phyloP scores from a whole-genome alignment of 495 filamentous ascomycete genomes.

The Aspergillus wentii region DNA sequence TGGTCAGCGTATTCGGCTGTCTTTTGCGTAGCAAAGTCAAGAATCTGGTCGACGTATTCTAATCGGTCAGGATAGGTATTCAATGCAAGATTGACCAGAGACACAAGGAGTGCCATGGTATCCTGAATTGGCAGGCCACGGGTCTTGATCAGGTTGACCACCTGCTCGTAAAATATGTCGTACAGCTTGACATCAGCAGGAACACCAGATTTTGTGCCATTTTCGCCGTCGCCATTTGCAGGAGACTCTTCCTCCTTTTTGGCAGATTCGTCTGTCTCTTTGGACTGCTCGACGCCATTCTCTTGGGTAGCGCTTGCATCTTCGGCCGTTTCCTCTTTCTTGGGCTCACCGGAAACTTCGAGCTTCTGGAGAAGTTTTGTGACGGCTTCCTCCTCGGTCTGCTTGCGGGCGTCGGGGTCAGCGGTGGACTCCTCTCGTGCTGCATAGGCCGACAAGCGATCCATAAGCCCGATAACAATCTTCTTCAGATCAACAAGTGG shows the following conservation, averaged over 20 bases:
- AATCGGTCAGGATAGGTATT: conserved; percentile 91
- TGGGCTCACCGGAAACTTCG: conserved; percentile 58
- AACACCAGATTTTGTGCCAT: conserved; percentile 53
- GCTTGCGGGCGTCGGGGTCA: conserved; percentile 66
- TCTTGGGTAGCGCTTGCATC: conserved; percentile 29
- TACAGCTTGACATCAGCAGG: conserved; percentile 86
- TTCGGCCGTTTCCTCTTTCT: conserved; percentile 31
- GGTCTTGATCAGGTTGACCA: conserved; percentile 83
- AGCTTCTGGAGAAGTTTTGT: conserved; percentile 70
- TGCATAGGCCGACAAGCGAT: conserved; percentile 88
- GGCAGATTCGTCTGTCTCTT: conserved; percentile 17
- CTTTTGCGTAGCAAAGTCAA: conserved; percentile 84
- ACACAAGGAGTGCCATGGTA: conserved; percentile 86
- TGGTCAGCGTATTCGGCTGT: conserved; percentile 87
- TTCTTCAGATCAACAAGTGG: conserved; percentile 96
- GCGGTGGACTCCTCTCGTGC: conserved; percentile 78
- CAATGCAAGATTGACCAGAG: conserved; percentile 84
- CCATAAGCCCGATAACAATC: conserved; percentile 97
- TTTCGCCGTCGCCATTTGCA: conserved; percentile 13
- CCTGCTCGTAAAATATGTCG: conserved; percentile 96
- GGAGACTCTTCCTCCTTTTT: conserved; percentile 15
- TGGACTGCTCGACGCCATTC: conserved; percentile 43
- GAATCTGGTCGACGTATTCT: conserved; percentile 93
- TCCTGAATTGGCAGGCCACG: conserved; percentile 92
- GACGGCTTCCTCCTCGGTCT: conserved; percentile 81